phyloP scores from a whole-genome alignment of 2,329 filamentous ascomycete species.

The Malbranchea zuffiana region DNA sequence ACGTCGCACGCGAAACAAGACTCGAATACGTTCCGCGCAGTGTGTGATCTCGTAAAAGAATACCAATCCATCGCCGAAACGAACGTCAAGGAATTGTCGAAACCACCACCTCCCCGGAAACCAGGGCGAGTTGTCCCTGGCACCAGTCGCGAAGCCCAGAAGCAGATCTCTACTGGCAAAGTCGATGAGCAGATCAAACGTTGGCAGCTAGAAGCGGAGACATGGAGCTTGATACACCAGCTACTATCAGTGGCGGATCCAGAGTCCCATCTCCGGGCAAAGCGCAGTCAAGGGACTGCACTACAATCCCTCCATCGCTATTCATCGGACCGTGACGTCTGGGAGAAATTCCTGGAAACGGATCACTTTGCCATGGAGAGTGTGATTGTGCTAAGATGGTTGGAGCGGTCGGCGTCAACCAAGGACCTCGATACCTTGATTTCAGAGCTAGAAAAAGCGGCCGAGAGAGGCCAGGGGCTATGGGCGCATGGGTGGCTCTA shows the following conservation, averaged over 20 bases:
- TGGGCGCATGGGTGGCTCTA: slow-evolving; percentile 87
- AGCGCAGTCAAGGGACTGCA: slow-evolving; percentile 30
- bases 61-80: slow-evolving; percentile 50
- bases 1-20: slow-evolving; percentile 26
- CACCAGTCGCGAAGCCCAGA: slow-evolving; percentile 1
- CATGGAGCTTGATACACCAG: slow-evolving; percentile 74
- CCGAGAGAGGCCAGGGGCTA: slow-evolving; percentile 63
- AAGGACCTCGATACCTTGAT: slow-evolving; percentile 65
- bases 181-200: slow-evolving; percentile 42
- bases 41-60: slow-evolving; percentile 56
- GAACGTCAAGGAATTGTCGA: slow-evolving; percentile 36
- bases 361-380: slow-evolving; percentile 68
- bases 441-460: slow-evolving; percentile 61
- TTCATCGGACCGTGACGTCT: slow-evolving; percentile 52
- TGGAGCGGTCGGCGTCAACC: slow-evolving; percentile 62
- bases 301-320: slow-evolving; percentile 43
- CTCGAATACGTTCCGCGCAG: slow-evolving; percentile 50
- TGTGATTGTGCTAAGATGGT: slow-evolving; percentile 70
- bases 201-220: slow-evolving; percentile 75
- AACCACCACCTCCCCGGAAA: slow-evolving; percentile 30
- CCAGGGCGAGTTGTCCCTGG: slow-evolving; percentile 5
- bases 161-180: slow-evolving; percentile 19
- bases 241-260: slow-evolving; percentile 61
- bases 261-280: slow-evolving; percentile 30
- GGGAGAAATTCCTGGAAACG: slow-evolving; percentile 61